These are phyloP conservation scores for Chrysopogon serrulatus DNA, from an alignment of 176 grass and related monocot genomes.

Conservation along the genomic window DNA sequence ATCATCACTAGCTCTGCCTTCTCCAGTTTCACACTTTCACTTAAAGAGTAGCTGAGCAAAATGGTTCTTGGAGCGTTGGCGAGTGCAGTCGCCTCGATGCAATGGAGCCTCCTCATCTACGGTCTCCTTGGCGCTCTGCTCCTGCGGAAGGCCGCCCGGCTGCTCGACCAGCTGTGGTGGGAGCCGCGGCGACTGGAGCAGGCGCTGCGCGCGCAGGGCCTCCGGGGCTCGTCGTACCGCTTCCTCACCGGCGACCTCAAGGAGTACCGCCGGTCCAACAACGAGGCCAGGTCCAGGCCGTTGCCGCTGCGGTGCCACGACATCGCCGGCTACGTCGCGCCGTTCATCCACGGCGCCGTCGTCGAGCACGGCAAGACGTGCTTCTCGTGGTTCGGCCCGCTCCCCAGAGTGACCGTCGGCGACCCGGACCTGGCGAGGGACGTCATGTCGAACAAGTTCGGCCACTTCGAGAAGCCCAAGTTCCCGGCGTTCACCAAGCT, in stretches of 20 bases:
- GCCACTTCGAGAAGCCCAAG: constrained; percentile 43
- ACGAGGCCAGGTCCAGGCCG: neutral
- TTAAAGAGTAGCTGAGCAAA: neutral
- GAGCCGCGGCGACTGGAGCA: constrained; percentile 36
- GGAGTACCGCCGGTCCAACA: constrained; percentile 6
- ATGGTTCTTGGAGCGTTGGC: neutral
- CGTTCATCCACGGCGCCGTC: constrained; percentile 18
- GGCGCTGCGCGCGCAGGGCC: constrained; percentile 35
- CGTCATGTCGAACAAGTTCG: constrained; percentile 47
- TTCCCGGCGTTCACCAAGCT: constrained; percentile 22
- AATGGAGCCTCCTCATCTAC: constrained; percentile 26
- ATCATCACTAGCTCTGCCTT: neutral
- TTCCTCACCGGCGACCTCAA: constrained; percentile 44
- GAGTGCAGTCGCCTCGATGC: neutral
- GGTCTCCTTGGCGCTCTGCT: constrained; percentile 11
- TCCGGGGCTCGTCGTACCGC: constrained; percentile 41
- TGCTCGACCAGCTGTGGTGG: constrained; percentile 43
- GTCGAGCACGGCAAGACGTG: constrained; percentile 32
- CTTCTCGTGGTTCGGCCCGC: constrained; percentile 44
- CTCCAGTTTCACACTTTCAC: neutral
- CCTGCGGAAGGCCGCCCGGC: constrained; percentile 5
- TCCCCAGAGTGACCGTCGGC: constrained; percentile 17
- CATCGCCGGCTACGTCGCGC: constrained; percentile 27
- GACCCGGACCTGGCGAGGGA: constrained; percentile 42
- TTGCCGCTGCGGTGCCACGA: constrained; percentile 44